Evolutionary conservation across 495 filamentous ascomycete genomes (phyloP).

Genomic region (Penicillium macrosclerotiorum): DNA sequence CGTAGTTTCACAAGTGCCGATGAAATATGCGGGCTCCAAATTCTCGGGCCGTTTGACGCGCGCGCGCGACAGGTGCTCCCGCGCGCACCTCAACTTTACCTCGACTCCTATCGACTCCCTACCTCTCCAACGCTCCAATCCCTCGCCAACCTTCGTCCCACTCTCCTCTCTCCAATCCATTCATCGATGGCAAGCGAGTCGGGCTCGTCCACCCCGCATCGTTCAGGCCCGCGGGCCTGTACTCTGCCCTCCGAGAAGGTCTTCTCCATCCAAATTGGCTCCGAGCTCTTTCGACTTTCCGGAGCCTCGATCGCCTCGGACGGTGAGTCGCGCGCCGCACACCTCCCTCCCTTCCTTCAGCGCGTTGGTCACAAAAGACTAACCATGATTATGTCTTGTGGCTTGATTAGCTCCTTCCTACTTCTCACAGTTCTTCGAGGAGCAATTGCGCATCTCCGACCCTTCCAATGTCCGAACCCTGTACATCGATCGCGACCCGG

Average conservation of each 20-base stretch:
- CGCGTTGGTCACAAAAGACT: not conserved
- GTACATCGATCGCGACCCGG: slow-evolving; percentile 93
- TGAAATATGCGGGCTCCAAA: no score
- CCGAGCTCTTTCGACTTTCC: slow-evolving; percentile 85
- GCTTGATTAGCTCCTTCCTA: slow-evolving; percentile 79
- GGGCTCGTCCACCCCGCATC: not conserved
- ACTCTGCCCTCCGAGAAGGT: slow-evolving; percentile 61
- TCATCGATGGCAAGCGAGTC: not conserved
- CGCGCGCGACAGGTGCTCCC: no score
- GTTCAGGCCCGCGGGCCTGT: slow-evolving; percentile 9
- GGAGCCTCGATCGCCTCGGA: slow-evolving; percentile 95
- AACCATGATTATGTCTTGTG: not conserved
- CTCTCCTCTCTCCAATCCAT: not conserved
- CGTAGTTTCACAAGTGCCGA: no score
- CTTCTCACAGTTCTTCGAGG: slow-evolving; percentile 91
- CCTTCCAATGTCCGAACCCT: slow-evolving; percentile 64
- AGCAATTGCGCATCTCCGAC: slow-evolving; percentile 67
- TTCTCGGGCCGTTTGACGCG: no score
- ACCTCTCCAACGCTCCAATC: no score
- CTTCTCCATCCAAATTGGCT: slow-evolving; percentile 93
- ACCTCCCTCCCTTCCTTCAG: not conserved
- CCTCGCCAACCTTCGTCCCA: no score
- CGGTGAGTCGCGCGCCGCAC: slow-evolving; percentile 58
- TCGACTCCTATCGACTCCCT: not conserved
- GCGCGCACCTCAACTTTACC: not conserved